Evolutionary conservation across 805 yeast genomes (phyloP), one percentile per base, ranked within the genome.

Genomic region (Candida vaughaniae): DNA sequence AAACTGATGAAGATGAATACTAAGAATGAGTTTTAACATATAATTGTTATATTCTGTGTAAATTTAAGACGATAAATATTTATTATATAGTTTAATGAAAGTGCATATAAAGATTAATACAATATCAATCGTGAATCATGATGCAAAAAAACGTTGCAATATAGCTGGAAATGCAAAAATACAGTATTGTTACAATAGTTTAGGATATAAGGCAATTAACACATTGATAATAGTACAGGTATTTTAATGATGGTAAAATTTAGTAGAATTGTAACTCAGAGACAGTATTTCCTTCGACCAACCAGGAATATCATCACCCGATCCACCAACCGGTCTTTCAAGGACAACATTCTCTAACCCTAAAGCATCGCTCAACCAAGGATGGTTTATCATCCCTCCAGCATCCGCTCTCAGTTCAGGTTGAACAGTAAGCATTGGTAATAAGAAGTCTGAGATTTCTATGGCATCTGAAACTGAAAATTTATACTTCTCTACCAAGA

Each of bases 401-500:
- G 98, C 98, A 64, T 93, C 99, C 10, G 91, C 91, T 47, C 99
- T 72, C 37, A 64, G 59, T 41, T 76, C 81, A 1, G 99, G 98
- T 56, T 83, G 86, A 15, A 87, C 60, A 15, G 71, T 58, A 31
- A 93, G 69, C 96, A 93, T 87, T 6, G 97, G 96, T 31, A 75
- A 57, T 43, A 93, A 62, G 52, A 93, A 89, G 48, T 80, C 87
- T 6, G 90, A 62, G 29, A 93, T 74, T 38, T 79, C 83, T 28
- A 73, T 68, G 3, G 96, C 88, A 38, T 85, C 93, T 9, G 66
- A 65, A 16, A 73, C 75, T 20, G 77, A 59, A 55, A 84, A 80
- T 47, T 82, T 84, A 62, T 93, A 93, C 63, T 93, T 93, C 52
- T 93, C 96, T 34, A 72, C 67, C 36, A 93, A 66, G 2, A 93